Conservation (phyloP, 768 basidiomycete genomes). For the Asterophora parasitica region DNA sequence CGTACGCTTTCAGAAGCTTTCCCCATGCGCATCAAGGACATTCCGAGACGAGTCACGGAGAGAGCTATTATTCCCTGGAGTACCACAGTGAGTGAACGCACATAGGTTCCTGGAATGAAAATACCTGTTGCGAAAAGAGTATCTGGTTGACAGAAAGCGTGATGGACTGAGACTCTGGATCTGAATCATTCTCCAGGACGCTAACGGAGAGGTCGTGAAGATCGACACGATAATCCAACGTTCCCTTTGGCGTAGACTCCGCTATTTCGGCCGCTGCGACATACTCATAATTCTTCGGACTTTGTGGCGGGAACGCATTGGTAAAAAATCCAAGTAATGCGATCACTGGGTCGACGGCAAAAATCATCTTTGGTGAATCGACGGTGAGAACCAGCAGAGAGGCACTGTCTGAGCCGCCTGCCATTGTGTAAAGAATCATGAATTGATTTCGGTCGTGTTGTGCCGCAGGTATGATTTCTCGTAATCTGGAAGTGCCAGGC, state of each 20-base stretch:
- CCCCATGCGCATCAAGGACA: slow-evolving; percentile 92
- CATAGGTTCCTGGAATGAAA: slow-evolving; percentile 10
- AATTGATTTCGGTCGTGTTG: slow-evolving; percentile 87
- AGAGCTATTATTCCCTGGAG: slow-evolving; percentile 76
- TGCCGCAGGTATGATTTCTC: slow-evolving; percentile 93
- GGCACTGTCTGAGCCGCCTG: slow-evolving; percentile 51
- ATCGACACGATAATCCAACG: slow-evolving; percentile 72
- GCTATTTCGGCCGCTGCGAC: background rate
- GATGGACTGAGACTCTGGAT: slow-evolving; percentile 80
- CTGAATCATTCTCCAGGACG: slow-evolving; percentile 80
- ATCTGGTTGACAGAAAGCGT: slow-evolving; percentile 79
- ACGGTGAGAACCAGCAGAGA: slow-evolving; percentile 81
- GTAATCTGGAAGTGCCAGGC: slow-evolving; percentile 76
- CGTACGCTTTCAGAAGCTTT: slow-evolving; percentile 75
- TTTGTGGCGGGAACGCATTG: slow-evolving; percentile 38
- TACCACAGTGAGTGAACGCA: background rate
- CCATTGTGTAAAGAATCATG: slow-evolving; percentile 84
- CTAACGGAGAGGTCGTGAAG: slow-evolving; percentile 86
- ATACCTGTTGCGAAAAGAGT: slow-evolving; percentile 86
- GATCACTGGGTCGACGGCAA: slow-evolving; percentile 88
- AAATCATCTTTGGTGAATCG: slow-evolving; percentile 89
- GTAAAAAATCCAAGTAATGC: slow-evolving; percentile 84
- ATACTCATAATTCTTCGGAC: slow-evolving; percentile 6
- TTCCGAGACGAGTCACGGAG: slow-evolving; percentile 77
- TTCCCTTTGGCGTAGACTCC: background rate